Evolutionary conservation across 495 filamentous ascomycete species (phyloP).

Genomic region (Tuber magnatum): DNA sequence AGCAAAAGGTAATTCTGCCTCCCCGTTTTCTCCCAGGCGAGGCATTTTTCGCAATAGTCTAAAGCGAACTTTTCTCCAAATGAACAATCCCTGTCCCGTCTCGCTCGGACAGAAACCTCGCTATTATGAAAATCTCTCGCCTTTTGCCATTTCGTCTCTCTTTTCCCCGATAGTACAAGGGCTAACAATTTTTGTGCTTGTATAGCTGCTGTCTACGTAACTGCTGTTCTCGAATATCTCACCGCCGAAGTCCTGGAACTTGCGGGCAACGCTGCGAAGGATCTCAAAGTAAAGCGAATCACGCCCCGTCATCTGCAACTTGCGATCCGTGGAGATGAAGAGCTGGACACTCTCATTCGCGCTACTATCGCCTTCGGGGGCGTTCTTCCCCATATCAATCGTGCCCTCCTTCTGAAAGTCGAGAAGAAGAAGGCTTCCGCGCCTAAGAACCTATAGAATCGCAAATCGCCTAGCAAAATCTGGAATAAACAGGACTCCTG

Average conservation of each 20-base stretch:
- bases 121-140: neutral
- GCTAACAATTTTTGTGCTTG: constrained; percentile 9
- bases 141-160: constrained; percentile 4
- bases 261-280: constrained; percentile 96
- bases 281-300: constrained; percentile 99
- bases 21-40: neutral
- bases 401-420: constrained; percentile 92
- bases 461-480: constrained; percentile 16
- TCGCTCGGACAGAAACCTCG: neutral
- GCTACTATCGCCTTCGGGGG: constrained; percentile 97
- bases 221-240: constrained; percentile 94
- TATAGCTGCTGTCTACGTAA: constrained; percentile 88
- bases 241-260: constrained; percentile 98
- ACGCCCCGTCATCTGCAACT: constrained; percentile 96
- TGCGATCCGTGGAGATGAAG: constrained; percentile 96
- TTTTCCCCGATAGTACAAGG: neutral
- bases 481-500: constrained; percentile 5
- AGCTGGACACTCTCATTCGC: constrained; percentile 92
- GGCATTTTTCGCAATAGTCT: neutral
- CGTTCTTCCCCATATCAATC: constrained; percentile 98
- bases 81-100: neutral
- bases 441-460: constrained; percentile 32
- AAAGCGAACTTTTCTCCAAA: neutral
- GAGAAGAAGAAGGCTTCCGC: constrained; percentile 93
- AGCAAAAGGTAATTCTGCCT: constrained; percentile 61